Base-by-base conservation (phyloP, 169 alveolate species). In the Cryptosporidium ubiquitum region DNA sequence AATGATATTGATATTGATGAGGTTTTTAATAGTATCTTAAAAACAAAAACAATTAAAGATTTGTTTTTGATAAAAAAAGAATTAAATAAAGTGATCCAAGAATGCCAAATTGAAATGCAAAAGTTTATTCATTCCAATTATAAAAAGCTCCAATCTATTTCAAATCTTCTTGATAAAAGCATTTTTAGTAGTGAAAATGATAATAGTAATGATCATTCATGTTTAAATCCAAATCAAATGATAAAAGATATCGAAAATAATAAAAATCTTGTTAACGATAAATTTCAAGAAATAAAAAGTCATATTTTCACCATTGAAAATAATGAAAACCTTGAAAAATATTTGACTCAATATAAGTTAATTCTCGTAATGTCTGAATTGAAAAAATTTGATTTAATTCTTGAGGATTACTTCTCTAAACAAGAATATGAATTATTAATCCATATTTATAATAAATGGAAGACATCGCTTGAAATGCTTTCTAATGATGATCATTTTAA, bases 21-120 rank as follows among this genome's bases (percentile, higher is more conserved):
- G 39, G 20, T 39, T 29, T 79, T 60, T 79, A n/a, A 29, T 40
- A 64, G 42, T 58, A 18, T 79, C n/a, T 20, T 58, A 44, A 31
- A 79, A 60, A 61, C 89, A 79, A 61, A 40, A 33, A 60, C 64
- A 40, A 31, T 79, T 20, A 79, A 79, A 42, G 89, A 79, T 2
- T n/a, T 79, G 16, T 64, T 79, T 18, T 18, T 40, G 47, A 40
- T 79, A 2, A 26, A 37, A 7, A 79, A 64, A 6, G 42, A 79
- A 16, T 47, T 79, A 79, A n/a, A 26, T 7, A 40, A 61, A 42
- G 61, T 40, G 29, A 79, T 79, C 23, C 51, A 64, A 23, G 16
- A 79, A 5, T 60, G 37, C 35, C 64, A 79, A 31, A 37, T 14
- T 61, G 68, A 79, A 29, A 79, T 79, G 89, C 89, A 79, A 39